Evolutionary conservation across 2,329 filamentous ascomycete species (phyloP).

Genomic region (Fusarium scirpi): DNA sequence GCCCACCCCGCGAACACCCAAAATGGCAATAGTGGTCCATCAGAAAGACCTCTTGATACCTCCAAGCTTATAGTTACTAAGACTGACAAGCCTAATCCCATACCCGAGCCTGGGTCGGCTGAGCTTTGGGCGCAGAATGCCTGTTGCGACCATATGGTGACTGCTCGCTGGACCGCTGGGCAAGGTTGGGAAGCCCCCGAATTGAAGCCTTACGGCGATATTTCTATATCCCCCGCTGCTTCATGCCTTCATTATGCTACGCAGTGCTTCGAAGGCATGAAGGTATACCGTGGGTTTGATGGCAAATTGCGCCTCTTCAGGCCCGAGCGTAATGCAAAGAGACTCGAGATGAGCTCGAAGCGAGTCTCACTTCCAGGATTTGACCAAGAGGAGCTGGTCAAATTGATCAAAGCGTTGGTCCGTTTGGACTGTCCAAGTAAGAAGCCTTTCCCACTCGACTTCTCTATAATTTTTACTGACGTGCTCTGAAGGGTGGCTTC

Average conservation of each 20-base stretch:
- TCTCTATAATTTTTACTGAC: too few relatives aligned
- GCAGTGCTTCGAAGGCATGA: neutral
- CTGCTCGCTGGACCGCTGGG: neutral
- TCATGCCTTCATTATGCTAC: neutral
- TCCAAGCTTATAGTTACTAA: neutral
- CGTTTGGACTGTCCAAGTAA: too few relatives aligned
- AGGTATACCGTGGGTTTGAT: neutral
- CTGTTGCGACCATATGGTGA: neutral
- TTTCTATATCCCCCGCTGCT: neutral
- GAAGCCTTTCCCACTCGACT: too few relatives aligned
- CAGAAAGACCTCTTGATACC: neutral
- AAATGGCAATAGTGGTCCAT: neutral
- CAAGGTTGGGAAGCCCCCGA: neutral
- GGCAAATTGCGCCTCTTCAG: neutral
- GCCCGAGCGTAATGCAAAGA: neutral
- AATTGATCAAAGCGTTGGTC: neutral
- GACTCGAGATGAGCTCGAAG: neutral
- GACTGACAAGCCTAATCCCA: neutral
- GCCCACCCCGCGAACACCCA: fast-evolving
- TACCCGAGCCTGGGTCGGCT: neutral
- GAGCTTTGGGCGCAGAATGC: neutral
- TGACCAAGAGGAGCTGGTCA: neutral
- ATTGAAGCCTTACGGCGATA: neutral
- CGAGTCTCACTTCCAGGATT: neutral
- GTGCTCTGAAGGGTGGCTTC: neutral